Percentiles rank a stretch among this genome's conserved stretches.
Evolutionary conservation across 2,329 filamentous ascomycete genomes (phyloP).

Genomic region (Dryadomyces quercus-mongolicae): DNA sequence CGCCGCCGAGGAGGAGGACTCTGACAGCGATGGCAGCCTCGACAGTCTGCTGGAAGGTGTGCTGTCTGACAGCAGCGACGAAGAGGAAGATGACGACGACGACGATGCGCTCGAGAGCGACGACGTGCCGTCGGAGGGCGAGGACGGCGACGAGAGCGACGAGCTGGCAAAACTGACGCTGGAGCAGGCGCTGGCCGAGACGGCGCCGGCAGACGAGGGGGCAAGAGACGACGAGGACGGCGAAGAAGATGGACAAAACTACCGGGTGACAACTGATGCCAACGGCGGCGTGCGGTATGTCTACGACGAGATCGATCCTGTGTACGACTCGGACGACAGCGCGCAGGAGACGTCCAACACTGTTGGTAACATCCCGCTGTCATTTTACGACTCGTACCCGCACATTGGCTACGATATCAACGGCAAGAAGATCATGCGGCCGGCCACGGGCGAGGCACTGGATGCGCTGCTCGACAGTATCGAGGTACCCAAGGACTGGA

Average conservation of each 20-base stretch:
- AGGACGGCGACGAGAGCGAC: slow-evolving; percentile 28
- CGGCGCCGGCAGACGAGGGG: slow-evolving; percentile 9
- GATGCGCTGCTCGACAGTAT: slow-evolving; percentile 94
- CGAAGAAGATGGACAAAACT: slow-evolving; percentile 28
- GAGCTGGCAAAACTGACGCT: slow-evolving; percentile 23
- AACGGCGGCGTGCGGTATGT: slow-evolving; percentile 85
- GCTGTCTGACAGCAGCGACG: slow-evolving; percentile 43
- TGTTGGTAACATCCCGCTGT: slow-evolving; percentile 86
- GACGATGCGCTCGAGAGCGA: slow-evolving; percentile 29
- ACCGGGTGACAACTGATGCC: slow-evolving; percentile 60
- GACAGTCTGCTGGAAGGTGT: slow-evolving; percentile 43
- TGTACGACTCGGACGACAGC: slow-evolving; percentile 92
- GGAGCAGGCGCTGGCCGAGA: slow-evolving; percentile 5
- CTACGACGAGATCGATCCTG: slow-evolving; percentile 85
- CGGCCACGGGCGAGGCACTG: slow-evolving; percentile 83
- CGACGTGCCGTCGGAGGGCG: slow-evolving; percentile 28
- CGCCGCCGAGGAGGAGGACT: slow-evolving; percentile 35
- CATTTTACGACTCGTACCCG: slow-evolving; percentile 94
- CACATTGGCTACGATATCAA: slow-evolving; percentile 99
- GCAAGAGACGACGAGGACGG: slow-evolving; percentile 18
- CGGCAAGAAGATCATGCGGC: slow-evolving; percentile 93
- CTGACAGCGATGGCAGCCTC: slow-evolving; percentile 45
- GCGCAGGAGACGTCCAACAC: slow-evolving; percentile 71
- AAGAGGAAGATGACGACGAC: slow-evolving; percentile 39
- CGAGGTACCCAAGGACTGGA: slow-evolving; percentile 94